phyloP scores from a whole-genome alignment of 225 moss, liverwort and hornwort genomes.

The Neckera pumila region DNA sequence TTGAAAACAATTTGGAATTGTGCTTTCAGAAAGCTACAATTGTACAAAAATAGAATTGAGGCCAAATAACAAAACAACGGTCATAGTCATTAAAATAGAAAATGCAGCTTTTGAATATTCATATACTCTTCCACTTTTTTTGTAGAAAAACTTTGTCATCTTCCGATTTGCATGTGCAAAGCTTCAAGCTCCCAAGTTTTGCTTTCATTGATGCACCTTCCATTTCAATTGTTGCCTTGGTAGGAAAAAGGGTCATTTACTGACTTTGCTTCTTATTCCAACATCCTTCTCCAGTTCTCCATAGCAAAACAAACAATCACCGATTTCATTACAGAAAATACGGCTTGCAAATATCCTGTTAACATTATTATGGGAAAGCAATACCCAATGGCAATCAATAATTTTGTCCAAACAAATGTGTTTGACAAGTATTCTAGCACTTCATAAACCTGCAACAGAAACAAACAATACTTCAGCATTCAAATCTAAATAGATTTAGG shows the following conservation, averaged over 20 bases:
- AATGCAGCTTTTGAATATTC: background rate
- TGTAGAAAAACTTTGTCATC: too few species aligned
- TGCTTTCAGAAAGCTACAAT: background rate
- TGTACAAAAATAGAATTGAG: background rate
- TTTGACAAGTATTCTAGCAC: background rate
- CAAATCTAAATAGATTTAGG: background rate
- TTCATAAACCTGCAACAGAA: background rate
- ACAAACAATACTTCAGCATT: background rate
- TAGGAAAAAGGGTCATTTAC: background rate
- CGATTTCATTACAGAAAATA: background rate
- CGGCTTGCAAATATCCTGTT: background rate
- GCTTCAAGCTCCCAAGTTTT: background rate
- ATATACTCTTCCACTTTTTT: too few species aligned
- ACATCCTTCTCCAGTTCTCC: background rate
- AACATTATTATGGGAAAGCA: background rate
- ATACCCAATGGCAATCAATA: background rate
- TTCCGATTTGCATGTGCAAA: too few species aligned
- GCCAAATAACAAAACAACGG: background rate
- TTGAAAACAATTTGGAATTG: too few species aligned
- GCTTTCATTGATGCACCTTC: background rate
- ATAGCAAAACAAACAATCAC: background rate
- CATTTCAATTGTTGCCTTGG: background rate
- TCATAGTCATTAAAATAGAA: background rate
- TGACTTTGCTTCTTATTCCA: background rate
- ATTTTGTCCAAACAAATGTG: background rate